Conservation (phyloP, 2,329 filamentous ascomycete genomes). For the Fusarium tuaranense region DNA sequence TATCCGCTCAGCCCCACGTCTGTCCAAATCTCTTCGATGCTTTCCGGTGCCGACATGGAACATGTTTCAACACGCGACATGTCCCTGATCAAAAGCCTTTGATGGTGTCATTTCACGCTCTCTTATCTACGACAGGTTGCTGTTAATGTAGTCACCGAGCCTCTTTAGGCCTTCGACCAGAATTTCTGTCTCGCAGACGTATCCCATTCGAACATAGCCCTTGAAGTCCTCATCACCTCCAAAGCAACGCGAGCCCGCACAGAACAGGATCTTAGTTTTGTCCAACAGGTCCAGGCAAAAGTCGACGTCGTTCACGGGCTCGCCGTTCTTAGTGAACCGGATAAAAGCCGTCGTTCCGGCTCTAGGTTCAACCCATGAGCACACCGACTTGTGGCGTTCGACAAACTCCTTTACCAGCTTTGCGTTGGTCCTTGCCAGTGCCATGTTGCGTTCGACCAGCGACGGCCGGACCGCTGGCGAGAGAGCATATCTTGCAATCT, state of each 20-base stretch:
- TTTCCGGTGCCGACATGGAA: constrained; percentile 15
- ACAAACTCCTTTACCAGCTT: constrained; percentile 76
- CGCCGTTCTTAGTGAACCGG: constrained; percentile 70
- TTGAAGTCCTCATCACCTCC: constrained; percentile 73
- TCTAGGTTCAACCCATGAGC: constrained; percentile 78
- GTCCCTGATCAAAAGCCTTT: neutral
- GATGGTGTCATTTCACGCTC: neutral
- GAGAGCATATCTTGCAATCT: constrained; percentile 80
- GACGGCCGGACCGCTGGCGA: constrained; percentile 56
- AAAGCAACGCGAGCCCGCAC: constrained; percentile 81
- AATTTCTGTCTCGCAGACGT: constrained; percentile 77
- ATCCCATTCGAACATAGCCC: constrained; percentile 83
- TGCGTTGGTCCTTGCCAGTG: constrained; percentile 76
- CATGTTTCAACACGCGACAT: constrained; percentile 6
- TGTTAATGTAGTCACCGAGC: constrained; percentile 55
- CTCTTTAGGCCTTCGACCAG: constrained; percentile 72
- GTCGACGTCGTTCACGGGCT: constrained; percentile 76
- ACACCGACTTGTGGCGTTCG: constrained; percentile 70
- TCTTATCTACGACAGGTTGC: constrained; percentile 14
- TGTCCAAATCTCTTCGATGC: constrained; percentile 13
- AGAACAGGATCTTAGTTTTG: constrained; percentile 77
- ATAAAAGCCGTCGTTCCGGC: constrained; percentile 86
- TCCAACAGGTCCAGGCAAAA: constrained; percentile 78
- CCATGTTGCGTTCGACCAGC: constrained; percentile 65
- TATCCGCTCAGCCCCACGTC: constrained; percentile 26